A percentile compares a stretch with the other conserved stretches of the same genome.
These are phyloP conservation scores for Pseudogymnoascus sp. DNA, from an alignment of 2,329 filamentous ascomycete genomes.

Conservation along the genomic window DNA sequence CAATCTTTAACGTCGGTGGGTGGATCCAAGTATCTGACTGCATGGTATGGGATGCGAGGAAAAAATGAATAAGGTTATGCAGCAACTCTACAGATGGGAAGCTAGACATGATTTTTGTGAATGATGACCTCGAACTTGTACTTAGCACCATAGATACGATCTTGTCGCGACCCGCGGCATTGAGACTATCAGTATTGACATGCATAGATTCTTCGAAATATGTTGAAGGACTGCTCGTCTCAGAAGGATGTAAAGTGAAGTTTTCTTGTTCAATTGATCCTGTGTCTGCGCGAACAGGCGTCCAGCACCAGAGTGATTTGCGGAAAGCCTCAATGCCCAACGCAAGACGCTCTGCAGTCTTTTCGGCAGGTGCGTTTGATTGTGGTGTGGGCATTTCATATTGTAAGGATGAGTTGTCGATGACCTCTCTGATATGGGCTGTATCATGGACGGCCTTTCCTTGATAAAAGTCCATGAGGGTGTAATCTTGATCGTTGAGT, in stretches of 20 bases:
- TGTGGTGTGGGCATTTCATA: neutral
- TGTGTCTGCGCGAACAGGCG: neutral
- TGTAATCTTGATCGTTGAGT: conserved; percentile 16
- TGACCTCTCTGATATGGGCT: neutral
- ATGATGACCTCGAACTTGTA: conserved; percentile 1
- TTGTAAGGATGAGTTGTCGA: neutral
- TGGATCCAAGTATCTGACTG: conserved; percentile 19
- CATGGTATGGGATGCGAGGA: conserved; percentile 12
- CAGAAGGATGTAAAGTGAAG: neutral
- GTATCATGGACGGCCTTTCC: neutral
- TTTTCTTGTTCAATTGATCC: neutral
- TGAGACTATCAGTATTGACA: neutral
- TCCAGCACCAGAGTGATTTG: neutral
- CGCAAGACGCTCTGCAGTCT: neutral
- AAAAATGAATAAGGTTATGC: conserved; percentile 17
- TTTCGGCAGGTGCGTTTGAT: neutral
- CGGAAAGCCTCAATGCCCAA: neutral
- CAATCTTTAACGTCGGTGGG: conserved; percentile 12
- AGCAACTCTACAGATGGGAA: conserved; percentile 20
- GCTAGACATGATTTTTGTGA: conserved; percentile 12
- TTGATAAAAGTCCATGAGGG: conserved; percentile 12
- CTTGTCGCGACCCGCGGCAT: conserved; percentile 11
- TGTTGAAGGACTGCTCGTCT: neutral
- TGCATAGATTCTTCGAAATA: neutral
- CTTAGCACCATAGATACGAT: conserved; percentile 19